Conservation (phyloP, 1,139 yeast genomes). For the Blastobotrys indianensis region DNA sequence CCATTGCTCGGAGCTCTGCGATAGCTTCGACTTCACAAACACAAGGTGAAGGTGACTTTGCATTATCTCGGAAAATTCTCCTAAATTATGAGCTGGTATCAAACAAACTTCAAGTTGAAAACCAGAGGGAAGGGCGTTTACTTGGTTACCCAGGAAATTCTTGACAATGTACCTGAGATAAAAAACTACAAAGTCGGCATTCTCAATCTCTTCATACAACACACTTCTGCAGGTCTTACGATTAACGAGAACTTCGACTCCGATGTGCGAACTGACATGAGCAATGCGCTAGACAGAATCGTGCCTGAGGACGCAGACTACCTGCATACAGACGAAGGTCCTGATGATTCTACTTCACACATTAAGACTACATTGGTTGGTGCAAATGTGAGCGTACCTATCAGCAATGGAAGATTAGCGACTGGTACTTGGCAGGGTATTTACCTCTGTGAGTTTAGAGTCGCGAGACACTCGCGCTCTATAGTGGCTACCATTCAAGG, state of each 20-base stretch:
- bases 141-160: conserved; percentile 62
- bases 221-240: conserved; percentile 72
- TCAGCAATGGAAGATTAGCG: conserved; percentile 58
- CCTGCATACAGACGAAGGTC: conserved; percentile 65
- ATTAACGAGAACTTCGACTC: conserved; percentile 78
- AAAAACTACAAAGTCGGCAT: conserved; percentile 56
- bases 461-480: conserved; percentile 54
- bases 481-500: conserved; percentile 75
- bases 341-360: conserved; percentile 83
- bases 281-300: conserved; percentile 52
- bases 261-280: conserved; percentile 67
- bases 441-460: conserved; percentile 67
- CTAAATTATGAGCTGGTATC: conserved; percentile 28
- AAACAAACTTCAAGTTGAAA: conserved; percentile 49
- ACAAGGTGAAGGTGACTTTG: too few species aligned
- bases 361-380: conserved; percentile 63
- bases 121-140: conserved; percentile 65
- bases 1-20: conserved; percentile 2
- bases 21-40: not conserved
- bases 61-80: too few species aligned
- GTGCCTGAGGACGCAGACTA: conserved; percentile 65
- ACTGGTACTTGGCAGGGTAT: conserved; percentile 86
- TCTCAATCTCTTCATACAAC: conserved; percentile 63
- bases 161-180: conserved; percentile 52
- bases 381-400: conserved; percentile 60